phyloP scores from a whole-genome alignment of 1,284 basidiomycete genomes.

The Cutaneotrichosporon sp. region DNA sequence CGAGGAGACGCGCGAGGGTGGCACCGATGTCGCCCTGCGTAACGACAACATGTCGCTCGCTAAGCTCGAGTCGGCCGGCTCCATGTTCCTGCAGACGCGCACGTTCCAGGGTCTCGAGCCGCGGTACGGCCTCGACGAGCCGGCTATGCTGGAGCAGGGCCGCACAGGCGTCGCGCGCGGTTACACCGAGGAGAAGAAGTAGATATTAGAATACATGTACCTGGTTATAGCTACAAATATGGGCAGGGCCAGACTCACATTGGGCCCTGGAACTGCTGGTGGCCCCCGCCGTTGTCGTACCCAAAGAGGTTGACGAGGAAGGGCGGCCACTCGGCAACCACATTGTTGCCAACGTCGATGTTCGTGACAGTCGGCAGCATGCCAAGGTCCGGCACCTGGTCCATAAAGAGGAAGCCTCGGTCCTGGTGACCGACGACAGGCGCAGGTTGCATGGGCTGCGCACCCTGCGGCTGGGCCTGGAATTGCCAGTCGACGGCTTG shows the following conservation, averaged over 20 bases:
- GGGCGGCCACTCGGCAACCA: conserved; percentile 26
- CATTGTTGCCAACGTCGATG: conserved; percentile 17
- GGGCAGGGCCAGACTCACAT: background rate
- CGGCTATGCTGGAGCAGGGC: conserved; percentile 81
- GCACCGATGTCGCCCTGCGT: conserved; percentile 58
- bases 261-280: background rate
- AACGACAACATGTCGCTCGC: conserved; percentile 61
- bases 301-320: conserved; percentile 28
- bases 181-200: conserved; percentile 60
- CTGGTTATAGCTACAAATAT: background rate
- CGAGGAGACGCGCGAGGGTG: conserved; percentile 7
- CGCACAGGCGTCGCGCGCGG: conserved; percentile 84
- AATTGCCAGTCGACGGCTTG: conserved; percentile 10
- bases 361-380: conserved; percentile 19
- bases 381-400: conserved; percentile 21
- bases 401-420: conserved; percentile 18
- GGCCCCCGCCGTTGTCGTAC: conserved; percentile 10
- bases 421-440: background rate
- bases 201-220: conserved; percentile 4
- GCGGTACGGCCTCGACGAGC: conserved; percentile 73
- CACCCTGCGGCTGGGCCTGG: background rate
- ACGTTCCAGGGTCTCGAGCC: conserved; percentile 82
- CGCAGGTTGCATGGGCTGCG: background rate
- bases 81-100: conserved; percentile 55
- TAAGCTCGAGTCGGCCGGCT: conserved; percentile 69